phyloP scores from a whole-genome alignment of 176 grass and related monocot species.

The Musa beccarii region DNA sequence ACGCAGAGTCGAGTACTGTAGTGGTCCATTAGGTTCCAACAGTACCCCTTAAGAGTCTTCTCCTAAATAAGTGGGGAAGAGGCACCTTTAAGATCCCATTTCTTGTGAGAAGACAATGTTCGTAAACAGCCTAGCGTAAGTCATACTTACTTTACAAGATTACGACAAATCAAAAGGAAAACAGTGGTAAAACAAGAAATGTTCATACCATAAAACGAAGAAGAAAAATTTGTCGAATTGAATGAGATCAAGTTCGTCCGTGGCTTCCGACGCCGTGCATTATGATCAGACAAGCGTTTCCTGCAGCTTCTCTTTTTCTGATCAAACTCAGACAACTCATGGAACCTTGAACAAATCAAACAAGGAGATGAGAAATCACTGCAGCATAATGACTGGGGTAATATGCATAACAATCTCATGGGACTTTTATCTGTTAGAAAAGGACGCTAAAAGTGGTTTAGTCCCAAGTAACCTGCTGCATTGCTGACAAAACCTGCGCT shows the following conservation, averaged over 20 bases:
- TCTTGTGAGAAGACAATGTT: background rate
- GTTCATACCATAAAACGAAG: conserved; percentile 61
- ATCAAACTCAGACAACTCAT: conserved; percentile 79
- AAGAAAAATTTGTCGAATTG: conserved; percentile 49
- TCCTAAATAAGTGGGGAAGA: background rate
- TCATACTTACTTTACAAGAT: background rate
- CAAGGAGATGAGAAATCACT: conserved; percentile 8
- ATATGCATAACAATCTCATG: no score
- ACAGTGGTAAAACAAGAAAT: no score
- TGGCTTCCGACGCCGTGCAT: conserved; percentile 79
- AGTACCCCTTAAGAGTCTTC: background rate
- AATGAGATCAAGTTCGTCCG: conserved; percentile 62
- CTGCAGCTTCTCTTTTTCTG: conserved; percentile 92
- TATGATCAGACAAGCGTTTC: conserved; percentile 83
- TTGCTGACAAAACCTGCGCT: conserved; percentile 96
- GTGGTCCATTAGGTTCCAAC: background rate
- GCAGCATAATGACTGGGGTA: background rate
- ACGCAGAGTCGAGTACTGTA: background rate
- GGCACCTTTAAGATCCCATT: background rate
- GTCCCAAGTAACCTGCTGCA: conserved; percentile 62
- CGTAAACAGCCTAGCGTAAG: background rate
- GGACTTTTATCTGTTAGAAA: background rate
- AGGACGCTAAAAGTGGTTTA: conserved; percentile 3
- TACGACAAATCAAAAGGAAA: background rate
- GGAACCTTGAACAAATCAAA: conserved; percentile 53